phyloP scores from a whole-genome alignment of 345 rosid genomes.

The Cardamine occulta region DNA sequence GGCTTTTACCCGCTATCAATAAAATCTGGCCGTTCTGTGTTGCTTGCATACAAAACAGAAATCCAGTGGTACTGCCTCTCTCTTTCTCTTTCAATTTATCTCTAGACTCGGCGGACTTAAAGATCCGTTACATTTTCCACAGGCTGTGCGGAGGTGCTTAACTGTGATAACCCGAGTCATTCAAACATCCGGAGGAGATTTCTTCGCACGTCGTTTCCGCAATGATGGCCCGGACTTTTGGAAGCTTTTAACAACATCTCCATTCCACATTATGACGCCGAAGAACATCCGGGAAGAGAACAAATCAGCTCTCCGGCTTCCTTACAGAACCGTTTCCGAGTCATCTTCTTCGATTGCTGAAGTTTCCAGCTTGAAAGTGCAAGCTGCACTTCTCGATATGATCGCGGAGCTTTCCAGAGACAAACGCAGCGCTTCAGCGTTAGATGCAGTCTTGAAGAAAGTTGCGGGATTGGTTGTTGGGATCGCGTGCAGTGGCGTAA shows the following conservation, averaged over 20 bases:
- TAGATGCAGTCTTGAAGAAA: slow-evolving; percentile 76
- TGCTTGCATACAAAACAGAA: slow-evolving; percentile 63
- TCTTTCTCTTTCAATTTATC: neutral
- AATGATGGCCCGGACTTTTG: slow-evolving; percentile 75
- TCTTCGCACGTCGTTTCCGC: slow-evolving; percentile 88
- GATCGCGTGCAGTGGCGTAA: slow-evolving; percentile 76
- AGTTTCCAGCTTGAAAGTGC: slow-evolving; percentile 76
- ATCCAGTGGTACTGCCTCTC: slow-evolving; percentile 59
- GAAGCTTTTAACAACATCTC: slow-evolving; percentile 76
- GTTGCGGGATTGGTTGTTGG: slow-evolving; percentile 86
- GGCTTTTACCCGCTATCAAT: slow-evolving; percentile 91
- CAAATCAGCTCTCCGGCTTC: slow-evolving; percentile 63
- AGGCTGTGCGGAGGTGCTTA: slow-evolving; percentile 74
- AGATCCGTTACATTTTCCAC: slow-evolving; percentile 32
- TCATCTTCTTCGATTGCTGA: slow-evolving; percentile 59
- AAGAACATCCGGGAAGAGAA: slow-evolving; percentile 50
- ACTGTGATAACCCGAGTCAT: slow-evolving; percentile 60
- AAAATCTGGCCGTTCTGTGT: slow-evolving; percentile 89
- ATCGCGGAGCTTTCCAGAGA: slow-evolving; percentile 66
- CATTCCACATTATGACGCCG: slow-evolving; percentile 56
- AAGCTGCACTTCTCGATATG: slow-evolving; percentile 79
- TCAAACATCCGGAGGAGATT: slow-evolving; percentile 86
- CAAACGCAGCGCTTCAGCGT: slow-evolving; percentile 69
- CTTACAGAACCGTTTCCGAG: slow-evolving; percentile 61
- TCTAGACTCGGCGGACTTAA: neutral